phyloP scores from a whole-genome alignment of 441 rosid genomes.

The Gossypium lobatum region DNA sequence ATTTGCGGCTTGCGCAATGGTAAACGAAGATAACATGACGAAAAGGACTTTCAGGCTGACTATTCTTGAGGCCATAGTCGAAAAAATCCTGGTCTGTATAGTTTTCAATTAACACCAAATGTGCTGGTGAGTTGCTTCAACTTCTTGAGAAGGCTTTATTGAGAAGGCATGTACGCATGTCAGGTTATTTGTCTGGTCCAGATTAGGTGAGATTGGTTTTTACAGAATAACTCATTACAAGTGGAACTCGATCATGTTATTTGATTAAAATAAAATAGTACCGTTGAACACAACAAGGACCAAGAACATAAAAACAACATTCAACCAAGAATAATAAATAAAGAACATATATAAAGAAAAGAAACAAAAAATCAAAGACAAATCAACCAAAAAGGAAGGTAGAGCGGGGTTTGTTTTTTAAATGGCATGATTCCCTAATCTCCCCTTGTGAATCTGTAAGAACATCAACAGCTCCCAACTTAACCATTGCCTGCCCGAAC shows the following conservation, averaged over 20 bases:
- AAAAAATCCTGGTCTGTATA: no score
- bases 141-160: no score
- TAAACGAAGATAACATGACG: constrained; percentile 14
- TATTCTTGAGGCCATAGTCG: neutral
- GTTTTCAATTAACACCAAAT: no score
- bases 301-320: neutral
- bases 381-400: neutral
- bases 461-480: constrained; percentile 34
- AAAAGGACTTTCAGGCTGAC: neutral
- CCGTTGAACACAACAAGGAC: neutral
- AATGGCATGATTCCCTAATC: neutral
- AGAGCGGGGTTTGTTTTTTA: neutral
- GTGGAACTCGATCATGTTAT: neutral
- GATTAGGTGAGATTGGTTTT: neutral
- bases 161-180: no score
- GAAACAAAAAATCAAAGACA: neutral
- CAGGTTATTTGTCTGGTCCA: no score
- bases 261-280: neutral
- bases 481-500: constrained; percentile 56
- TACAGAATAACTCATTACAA: neutral
- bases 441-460: constrained; percentile 1
- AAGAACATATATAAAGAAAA: neutral
- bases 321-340: neutral
- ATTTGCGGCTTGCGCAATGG: neutral
- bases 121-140: no score